Conservation (phyloP, 257 asterid species). For the Anisodus acutangulus region DNA sequence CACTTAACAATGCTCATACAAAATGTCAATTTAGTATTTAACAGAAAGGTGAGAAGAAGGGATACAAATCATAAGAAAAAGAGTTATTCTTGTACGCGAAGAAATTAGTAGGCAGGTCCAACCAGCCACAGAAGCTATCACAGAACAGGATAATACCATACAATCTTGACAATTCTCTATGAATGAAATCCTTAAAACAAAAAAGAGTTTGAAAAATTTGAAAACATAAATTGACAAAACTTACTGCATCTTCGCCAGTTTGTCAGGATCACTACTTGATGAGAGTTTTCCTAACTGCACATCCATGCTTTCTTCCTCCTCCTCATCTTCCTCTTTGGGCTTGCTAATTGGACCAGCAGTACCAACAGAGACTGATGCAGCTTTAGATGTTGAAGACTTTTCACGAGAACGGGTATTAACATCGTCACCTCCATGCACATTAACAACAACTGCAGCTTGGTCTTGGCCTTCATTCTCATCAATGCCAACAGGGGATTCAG, state of each 20-base stretch:
- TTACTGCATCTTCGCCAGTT: slow-evolving; percentile 91
- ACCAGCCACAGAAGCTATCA: neutral
- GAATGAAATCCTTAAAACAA: neutral
- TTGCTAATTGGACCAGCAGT: slow-evolving; percentile 50
- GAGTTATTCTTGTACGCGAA: neutral
- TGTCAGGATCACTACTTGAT: slow-evolving; percentile 74
- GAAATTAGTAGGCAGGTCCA: neutral
- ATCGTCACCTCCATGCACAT: slow-evolving; percentile 46
- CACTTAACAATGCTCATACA: neutral
- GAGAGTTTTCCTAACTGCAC: slow-evolving; percentile 76
- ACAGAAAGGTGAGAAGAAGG: neutral
- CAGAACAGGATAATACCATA: neutral
- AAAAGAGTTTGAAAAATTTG: neutral
- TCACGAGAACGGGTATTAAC: slow-evolving; percentile 41
- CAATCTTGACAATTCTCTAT: neutral
- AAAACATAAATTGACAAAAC: slow-evolving; percentile 37
- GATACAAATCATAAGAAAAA: neutral
- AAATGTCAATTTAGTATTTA: neutral
- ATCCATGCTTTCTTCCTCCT: slow-evolving; percentile 92
- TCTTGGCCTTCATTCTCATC: slow-evolving; percentile 70
- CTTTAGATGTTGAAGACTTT: slow-evolving; percentile 53
- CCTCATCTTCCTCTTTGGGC: slow-evolving; percentile 87
- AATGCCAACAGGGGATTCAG: slow-evolving; percentile 76
- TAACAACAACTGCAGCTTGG: slow-evolving; percentile 45
- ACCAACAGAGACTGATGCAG: slow-evolving; percentile 38